A percentile compares a stretch with the other conserved stretches of the same genome.
Evolutionary conservation across 2,329 filamentous ascomycete species (phyloP).

Genomic region (Colletotrichum acutatum): DNA sequence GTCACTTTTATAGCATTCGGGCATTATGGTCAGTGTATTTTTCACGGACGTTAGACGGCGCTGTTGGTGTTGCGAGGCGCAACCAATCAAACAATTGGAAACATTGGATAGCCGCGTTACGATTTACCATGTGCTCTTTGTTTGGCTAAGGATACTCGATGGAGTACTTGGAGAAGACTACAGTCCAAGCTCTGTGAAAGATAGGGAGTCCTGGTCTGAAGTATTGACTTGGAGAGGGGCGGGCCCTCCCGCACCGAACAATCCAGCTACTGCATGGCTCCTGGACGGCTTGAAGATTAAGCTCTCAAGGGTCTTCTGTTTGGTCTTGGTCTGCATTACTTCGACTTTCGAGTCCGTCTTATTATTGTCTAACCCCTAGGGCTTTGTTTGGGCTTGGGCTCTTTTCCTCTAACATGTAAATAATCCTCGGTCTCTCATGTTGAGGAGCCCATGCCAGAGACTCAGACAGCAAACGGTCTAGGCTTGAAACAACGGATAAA

Average conservation of each 20-base stretch:
- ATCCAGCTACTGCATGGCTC: constrained; percentile 11
- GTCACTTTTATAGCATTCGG: constrained; percentile 34
- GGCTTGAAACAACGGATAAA: neutral
- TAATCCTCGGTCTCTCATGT: neutral
- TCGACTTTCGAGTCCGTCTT: neutral
- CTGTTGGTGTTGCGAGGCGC: constrained; percentile 15
- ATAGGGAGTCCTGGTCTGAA: constrained; percentile 8
- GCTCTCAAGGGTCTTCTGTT: neutral
- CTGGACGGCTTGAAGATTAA: neutral
- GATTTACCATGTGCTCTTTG: neutral
- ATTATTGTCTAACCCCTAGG: neutral
- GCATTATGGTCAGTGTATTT: constrained; percentile 42
- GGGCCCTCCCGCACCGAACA: constrained; percentile 22
- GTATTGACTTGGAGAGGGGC: neutral
- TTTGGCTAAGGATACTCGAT: neutral
- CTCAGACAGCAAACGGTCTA: neutral
- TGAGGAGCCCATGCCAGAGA: neutral
- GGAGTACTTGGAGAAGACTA: neutral
- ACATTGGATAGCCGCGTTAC: neutral
- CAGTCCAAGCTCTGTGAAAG: neutral
- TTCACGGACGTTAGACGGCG: constrained; percentile 7
- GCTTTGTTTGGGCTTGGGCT: neutral
- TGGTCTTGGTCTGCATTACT: neutral
- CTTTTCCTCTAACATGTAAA: too few species aligned
- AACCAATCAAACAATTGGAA: constrained; percentile 17